Percentiles rank a stretch among this genome's conserved stretches.
Conservation (phyloP, 2,329 filamentous ascomycete species). For the Aspergillus luchuensis region DNA sequence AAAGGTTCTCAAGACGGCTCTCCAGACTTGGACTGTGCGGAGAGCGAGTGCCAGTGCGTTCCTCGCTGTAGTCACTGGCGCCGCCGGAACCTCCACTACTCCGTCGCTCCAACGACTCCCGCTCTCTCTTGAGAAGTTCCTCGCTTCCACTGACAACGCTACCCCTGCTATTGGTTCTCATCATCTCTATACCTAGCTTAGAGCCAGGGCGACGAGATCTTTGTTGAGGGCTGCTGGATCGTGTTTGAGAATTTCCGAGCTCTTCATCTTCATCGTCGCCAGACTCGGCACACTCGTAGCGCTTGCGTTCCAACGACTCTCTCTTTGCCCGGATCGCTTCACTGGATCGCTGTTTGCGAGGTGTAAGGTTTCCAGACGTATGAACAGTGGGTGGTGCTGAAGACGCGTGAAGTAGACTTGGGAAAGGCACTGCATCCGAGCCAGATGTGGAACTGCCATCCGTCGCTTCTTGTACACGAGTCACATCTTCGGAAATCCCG, state of each 20-base stretch:
- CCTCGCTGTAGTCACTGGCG: constrained; percentile 25
- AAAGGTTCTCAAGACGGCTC: constrained; percentile 36
- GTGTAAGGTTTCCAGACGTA: constrained; percentile 49
- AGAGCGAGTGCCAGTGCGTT: constrained; percentile 23
- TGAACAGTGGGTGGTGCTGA: constrained; percentile 68
- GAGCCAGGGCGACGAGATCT: constrained; percentile 69
- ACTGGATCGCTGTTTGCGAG: constrained; percentile 66
- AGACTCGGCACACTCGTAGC: constrained; percentile 76
- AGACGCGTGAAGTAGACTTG: constrained; percentile 60
- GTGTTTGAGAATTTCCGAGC: constrained; percentile 61
- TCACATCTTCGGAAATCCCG: constrained; percentile 68
- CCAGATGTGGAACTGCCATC: constrained; percentile 23
- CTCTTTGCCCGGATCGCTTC: constrained; percentile 75
- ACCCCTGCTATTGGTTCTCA: constrained; percentile 92
- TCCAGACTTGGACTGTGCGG: constrained; percentile 29
- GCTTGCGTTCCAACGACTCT: constrained; percentile 72
- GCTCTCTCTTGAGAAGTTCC: constrained; percentile 39
- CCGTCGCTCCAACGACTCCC: constrained; percentile 36
- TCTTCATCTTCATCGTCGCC: constrained; percentile 96
- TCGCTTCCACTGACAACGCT: constrained; percentile 62
- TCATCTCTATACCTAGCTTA: constrained; percentile 95
- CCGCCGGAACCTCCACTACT: constrained; percentile 25
- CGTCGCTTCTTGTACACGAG: constrained; percentile 21
- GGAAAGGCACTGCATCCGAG: constrained; percentile 46
- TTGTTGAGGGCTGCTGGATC: constrained; percentile 53